Base-by-base conservation (phyloP, 495 filamentous ascomycete species). In the Cercophora sp. region DNA sequence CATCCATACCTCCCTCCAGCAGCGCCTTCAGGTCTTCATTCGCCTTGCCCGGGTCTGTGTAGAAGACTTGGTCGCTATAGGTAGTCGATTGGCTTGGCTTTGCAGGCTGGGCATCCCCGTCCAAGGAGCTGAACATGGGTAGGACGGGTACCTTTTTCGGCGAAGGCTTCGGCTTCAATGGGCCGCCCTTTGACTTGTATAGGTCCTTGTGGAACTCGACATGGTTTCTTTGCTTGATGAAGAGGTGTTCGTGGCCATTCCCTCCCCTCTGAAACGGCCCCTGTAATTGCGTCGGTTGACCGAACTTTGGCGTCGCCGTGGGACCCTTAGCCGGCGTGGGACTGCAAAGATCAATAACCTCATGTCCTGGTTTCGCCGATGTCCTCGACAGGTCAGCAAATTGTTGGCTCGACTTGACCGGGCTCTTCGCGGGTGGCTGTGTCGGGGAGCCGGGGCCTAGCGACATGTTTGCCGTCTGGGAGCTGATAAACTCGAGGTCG, bases 11-110 rank as follows among this genome's bases (percentile, higher is more conserved):
- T 18, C 91, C 91, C 68, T 95, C 89, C 3, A 96, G 73, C 13
- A 96, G 67, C 25, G 86, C 89, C 66, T 96, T 95, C 52, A 96
- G 83, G 57, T 94, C 88, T 51, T 88, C 86, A 11, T 84, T 82
- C 2, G 91, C 89, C 60, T 92, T 85, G 22, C 76, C 75, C 0
- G 85, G 74, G 59, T 95, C 88, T 0, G 94, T 83, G 63, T 89
- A 94, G 4, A 80, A 71, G 45, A 80, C 79, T 39, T 80, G 79
- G 48, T 89, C 84, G 6, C 61, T 61, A 58, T 51, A 72, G 55
- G 57, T 32, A 34, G 80, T 75, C 48, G 69, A 59, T 36, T 59
- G 66, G 31, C 69, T 69, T 20, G 61, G 49, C 2, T 63, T 57
- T 1, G 40, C 40, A 2, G 66, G 58, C 45, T 61, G 61, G 5